Percentiles rank a stretch among this genome's conserved stretches.
Evolutionary conservation across 768 basidiomycete genomes (phyloP).

Genomic region (Mycena epipterygia): DNA sequence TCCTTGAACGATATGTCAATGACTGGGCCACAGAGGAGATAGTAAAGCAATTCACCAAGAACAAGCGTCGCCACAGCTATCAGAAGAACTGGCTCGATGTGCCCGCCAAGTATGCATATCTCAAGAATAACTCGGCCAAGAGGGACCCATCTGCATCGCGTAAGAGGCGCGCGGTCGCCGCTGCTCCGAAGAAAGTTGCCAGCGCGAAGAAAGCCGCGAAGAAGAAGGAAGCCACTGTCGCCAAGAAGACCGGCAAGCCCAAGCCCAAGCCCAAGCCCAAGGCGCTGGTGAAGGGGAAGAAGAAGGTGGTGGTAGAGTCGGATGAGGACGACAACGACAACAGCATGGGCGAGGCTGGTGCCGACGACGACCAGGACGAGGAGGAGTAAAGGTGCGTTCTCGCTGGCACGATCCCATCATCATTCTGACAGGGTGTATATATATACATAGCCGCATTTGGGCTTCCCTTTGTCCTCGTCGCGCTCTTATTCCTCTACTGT

Average conservation of each 20-base stretch:
- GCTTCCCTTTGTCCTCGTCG: neutral
- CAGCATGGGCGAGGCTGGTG: neutral
- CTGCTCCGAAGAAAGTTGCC: neutral
- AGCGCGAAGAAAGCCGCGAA: neutral
- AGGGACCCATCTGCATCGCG: constrained; percentile 14
- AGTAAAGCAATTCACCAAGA: constrained; percentile 37
- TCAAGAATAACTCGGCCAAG: constrained; percentile 37
- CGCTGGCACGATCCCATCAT: neutral
- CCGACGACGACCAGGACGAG: neutral
- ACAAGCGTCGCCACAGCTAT: constrained; percentile 31
- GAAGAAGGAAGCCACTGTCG: neutral
- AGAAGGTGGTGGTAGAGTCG: neutral
- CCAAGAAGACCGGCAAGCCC: neutral
- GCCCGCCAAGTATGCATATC: constrained; percentile 33
- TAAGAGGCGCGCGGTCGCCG: neutral
- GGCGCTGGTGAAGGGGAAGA: neutral
- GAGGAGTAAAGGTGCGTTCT: neutral
- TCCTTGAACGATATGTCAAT: constrained; percentile 15
- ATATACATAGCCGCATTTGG: neutral
- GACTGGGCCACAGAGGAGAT: constrained; percentile 44
- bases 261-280: neutral
- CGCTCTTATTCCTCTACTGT: neutral
- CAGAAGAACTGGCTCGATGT: constrained; percentile 30
- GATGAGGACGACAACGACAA: neutral
- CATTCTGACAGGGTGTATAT: neutral